Evolutionary conservation across 2,329 filamentous ascomycete genomes (phyloP), one percentile per base, ranked within the genome.

Genomic region (Trichoderma polysporum): DNA sequence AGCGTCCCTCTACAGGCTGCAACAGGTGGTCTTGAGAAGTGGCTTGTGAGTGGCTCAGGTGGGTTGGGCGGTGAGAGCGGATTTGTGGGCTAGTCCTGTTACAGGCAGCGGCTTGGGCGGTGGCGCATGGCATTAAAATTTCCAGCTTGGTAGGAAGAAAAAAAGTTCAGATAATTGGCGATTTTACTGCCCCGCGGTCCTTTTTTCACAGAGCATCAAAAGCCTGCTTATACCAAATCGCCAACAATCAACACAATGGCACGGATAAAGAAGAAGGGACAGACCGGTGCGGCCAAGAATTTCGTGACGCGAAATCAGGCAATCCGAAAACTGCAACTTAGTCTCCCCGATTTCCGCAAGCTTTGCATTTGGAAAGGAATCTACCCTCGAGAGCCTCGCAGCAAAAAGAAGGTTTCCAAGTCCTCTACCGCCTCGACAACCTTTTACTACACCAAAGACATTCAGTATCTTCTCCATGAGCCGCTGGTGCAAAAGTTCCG

Each of bases 331-430:
- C 90, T 99, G 70, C 95, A 99, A 82, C 91, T 99, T 80, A 97
- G 92, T 76, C 88, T 99, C 66, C 93, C 94, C 72, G 95, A 99
- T 82, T 99, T 99, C 83, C 90, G 95, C 82, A 91, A 97, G 82
- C 86, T 99, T 78, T 99, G 95, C 83, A 99, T 99, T 80, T 99
- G 97, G 90, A 98, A 98, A 85, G 95, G 94, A 74, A 98, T 99
- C 79, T 99, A 97, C 81, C 95, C 95, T 71, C 91, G 95, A 76
- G 95, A 99, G 84, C 95, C 95, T 70, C 89, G 95, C 76, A 97
- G 91, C 84, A 94, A 93, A 85, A 97, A 97, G 85, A 97, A 97
- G 87, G 95, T 92, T 49, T 92, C 91, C 77, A 97, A 96, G 81
- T 93, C 92, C 68, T 89, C 93, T 29, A 97, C 92, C 39, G 89